A percentile compares a stretch with the other conserved stretches of the same genome.
These are phyloP conservation scores for Scalesia atractyloides DNA, from an alignment of 129 eudicot genomes.

Conservation along the genomic window DNA sequence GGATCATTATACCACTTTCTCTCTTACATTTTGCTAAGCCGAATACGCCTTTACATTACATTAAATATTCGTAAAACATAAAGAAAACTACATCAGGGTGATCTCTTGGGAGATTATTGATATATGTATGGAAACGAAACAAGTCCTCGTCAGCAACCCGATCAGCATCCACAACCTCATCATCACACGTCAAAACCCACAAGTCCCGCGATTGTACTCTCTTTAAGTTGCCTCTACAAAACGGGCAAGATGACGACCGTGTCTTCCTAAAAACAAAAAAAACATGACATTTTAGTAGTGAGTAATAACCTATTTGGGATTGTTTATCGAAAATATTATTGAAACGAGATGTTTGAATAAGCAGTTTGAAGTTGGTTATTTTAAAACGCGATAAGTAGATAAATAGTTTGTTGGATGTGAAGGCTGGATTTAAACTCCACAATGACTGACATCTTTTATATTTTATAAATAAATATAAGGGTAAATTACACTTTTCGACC, in stretches of 20 bases:
- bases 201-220: constrained; percentile 81
- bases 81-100: constrained; percentile 72
- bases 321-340: no score
- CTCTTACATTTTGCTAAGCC: constrained; percentile 39
- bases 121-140: constrained; percentile 61
- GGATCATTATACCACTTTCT: constrained; percentile 35
- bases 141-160: constrained; percentile 65
- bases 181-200: constrained; percentile 77
- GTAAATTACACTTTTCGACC: no score
- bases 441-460: no score
- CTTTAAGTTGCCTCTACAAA: constrained; percentile 81
- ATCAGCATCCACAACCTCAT: constrained; percentile 71
- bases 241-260: constrained; percentile 91
- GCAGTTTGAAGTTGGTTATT: background rate
- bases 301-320: no score
- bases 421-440: no score
- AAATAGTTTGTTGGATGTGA: no score
- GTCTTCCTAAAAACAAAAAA: constrained; percentile 52
- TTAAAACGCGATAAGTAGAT: no score
- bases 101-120: constrained; percentile 77
- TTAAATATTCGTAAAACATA: constrained; percentile 74
- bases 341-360: background rate
- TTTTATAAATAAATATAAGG: no score
- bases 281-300: background rate
- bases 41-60: constrained; percentile 33